Percentiles rank a stretch among this genome's conserved stretches.
Conservation (phyloP, 129 eudicot species). For the Deinandra increscens region DNA sequence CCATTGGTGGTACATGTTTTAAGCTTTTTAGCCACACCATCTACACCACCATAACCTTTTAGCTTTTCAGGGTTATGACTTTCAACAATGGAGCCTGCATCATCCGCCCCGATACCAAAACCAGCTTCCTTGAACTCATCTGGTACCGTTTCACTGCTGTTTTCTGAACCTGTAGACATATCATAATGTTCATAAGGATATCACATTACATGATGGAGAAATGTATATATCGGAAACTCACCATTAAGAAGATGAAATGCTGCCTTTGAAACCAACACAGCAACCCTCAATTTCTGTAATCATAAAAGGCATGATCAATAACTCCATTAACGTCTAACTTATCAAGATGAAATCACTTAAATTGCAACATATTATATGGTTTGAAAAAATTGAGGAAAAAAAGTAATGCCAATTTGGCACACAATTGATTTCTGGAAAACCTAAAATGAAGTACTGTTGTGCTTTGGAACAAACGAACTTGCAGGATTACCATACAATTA, state of each 20-base stretch:
- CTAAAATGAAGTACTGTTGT: too few relatives aligned
- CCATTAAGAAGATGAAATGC: conserved; percentile 88
- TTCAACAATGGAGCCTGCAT: conserved; percentile 77
- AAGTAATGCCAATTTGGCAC: too few relatives aligned
- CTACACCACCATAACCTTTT: conserved; percentile 73
- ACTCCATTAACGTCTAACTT: neutral
- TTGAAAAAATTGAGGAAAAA: too few relatives aligned
- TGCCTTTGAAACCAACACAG: conserved; percentile 91
- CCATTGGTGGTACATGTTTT: conserved; percentile 58
- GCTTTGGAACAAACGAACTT: too few relatives aligned
- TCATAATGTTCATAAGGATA: neutral
- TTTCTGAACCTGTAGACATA: conserved; percentile 52
- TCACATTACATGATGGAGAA: neutral
- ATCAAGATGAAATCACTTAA: neutral
- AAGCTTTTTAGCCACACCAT: conserved; percentile 61
- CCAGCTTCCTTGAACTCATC: conserved; percentile 78
- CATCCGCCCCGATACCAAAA: conserved; percentile 77
- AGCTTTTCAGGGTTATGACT: conserved; percentile 77
- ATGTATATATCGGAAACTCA: conserved; percentile 13
- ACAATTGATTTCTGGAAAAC: too few relatives aligned
- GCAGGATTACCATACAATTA: neutral
- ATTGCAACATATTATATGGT: neutral
- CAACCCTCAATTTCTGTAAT: conserved; percentile 76
- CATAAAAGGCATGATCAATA: conserved; percentile 4
- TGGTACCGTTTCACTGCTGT: conserved; percentile 55